Conservation (phyloP, 2,329 filamentous ascomycete species). For the Diaporthe helianthi region DNA sequence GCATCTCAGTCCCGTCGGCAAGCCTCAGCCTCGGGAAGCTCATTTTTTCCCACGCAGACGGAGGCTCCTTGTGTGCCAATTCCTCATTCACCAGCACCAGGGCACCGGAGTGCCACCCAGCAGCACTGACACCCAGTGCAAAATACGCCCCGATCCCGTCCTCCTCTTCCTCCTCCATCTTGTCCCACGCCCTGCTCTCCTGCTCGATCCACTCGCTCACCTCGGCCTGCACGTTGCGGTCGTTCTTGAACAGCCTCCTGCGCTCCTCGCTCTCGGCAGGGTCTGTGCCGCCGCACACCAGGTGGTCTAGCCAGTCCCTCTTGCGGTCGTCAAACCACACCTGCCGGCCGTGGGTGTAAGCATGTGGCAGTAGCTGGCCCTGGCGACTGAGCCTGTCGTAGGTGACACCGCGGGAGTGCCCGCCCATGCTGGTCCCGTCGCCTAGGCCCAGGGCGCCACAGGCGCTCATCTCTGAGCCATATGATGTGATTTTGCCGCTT, state of each 20-base stretch:
- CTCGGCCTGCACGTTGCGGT: neutral
- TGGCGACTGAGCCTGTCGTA: neutral
- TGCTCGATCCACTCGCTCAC: constrained; percentile 20
- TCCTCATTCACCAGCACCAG: constrained; percentile 2
- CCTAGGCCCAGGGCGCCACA: neutral
- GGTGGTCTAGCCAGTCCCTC: constrained; percentile 5
- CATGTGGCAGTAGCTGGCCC: neutral
- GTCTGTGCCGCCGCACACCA: neutral
- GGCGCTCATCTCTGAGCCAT: neutral
- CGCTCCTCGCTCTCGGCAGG: constrained; percentile 2
- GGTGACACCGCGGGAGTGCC: neutral
- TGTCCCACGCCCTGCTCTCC: constrained; percentile 9
- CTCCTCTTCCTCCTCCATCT: neutral
- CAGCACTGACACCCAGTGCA: neutral
- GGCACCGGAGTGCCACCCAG: neutral
- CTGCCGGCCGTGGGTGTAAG: neutral
- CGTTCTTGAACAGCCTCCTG: neutral
- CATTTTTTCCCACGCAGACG: neutral
- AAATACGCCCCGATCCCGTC: neutral
- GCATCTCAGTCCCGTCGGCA: constrained; percentile 8
- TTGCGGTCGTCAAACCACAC: constrained; percentile 1
- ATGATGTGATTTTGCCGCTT: neutral
- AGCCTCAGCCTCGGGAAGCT: neutral
- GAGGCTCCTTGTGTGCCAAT: neutral
- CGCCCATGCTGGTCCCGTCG: neutral